Percentiles rank a stretch among this genome's conserved stretches.
phyloP scores from a whole-genome alignment of 257 asterid species.

The Fraxinus excelsior region DNA sequence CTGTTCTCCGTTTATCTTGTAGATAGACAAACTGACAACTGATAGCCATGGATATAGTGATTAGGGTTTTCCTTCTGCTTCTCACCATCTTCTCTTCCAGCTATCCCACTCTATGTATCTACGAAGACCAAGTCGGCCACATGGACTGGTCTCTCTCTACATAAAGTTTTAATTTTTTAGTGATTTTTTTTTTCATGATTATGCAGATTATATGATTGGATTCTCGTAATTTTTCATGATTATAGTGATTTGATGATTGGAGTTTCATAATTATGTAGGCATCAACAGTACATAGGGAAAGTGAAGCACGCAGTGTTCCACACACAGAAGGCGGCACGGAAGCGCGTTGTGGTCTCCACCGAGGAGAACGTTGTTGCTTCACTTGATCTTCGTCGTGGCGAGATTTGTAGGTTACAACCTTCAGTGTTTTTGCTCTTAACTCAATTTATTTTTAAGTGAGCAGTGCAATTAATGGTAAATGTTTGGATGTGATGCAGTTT shows the following conservation, averaged over 20 bases:
- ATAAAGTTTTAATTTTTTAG: background rate
- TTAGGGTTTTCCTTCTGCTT: conserved; percentile 58
- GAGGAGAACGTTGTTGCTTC: conserved; percentile 93
- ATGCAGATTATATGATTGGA: conserved; percentile 6
- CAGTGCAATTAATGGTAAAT: conserved; percentile 5
- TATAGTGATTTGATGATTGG: conserved; percentile 31
- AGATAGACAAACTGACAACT: conserved; percentile 21
- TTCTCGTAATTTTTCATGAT: background rate
- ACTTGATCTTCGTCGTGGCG: conserved; percentile 97
- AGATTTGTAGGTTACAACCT: conserved; percentile 66
- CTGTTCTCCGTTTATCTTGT: conserved; percentile 29
- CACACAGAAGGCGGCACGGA: conserved; percentile 90
- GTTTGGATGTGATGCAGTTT: conserved; percentile 60
- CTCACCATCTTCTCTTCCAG: conserved; percentile 38
- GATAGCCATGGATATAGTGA: conserved; percentile 74
- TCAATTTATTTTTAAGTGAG: background rate
- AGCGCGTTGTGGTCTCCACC: conserved; percentile 90
- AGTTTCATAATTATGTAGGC: conserved; percentile 53
- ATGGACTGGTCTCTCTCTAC: conserved; percentile 69
- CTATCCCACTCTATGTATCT: conserved; percentile 51
- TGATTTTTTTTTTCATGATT: background rate
- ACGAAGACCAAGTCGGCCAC: conserved; percentile 94
- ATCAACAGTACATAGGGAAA: conserved; percentile 93
- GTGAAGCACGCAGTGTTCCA: conserved; percentile 96
- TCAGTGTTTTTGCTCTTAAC: background rate